phyloP scores from a whole-genome alignment of 345 rosid species.

The Eucalyptus rudis region DNA sequence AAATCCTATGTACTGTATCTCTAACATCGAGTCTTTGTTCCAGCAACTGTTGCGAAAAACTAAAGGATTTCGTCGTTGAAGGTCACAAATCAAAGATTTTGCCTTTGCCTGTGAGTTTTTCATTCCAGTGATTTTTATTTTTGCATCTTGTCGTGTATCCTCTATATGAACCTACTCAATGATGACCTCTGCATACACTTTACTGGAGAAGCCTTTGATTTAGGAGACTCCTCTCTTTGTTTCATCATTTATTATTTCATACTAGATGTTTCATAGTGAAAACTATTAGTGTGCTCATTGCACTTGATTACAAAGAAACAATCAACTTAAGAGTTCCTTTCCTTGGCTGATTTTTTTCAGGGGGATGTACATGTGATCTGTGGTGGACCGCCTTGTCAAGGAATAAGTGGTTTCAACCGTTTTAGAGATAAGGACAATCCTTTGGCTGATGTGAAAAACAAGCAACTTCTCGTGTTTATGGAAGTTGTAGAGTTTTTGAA shows the following conservation, averaged over 20 bases:
- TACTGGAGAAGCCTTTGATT: not conserved
- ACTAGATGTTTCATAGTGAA: not conserved
- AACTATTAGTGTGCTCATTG: not conserved
- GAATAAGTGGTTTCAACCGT: conserved; percentile 69
- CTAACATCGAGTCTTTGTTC: not conserved
- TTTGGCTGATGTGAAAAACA: conserved; percentile 46
- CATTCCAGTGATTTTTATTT: not conserved
- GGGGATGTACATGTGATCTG: conserved; percentile 65
- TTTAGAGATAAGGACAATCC: conserved; percentile 40
- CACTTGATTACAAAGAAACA: not conserved
- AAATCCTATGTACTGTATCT: not conserved
- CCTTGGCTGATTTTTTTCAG: conserved; percentile 3
- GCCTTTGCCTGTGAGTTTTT: conserved; percentile 48
- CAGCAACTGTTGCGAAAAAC: conserved; percentile 29
- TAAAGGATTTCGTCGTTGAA: conserved; percentile 32
- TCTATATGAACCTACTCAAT: not conserved
- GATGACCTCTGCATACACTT: not conserved
- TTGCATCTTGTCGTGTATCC: not conserved
- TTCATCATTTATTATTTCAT: not conserved
- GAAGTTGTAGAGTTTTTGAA: conserved; percentile 45
- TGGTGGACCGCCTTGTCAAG: conserved; percentile 92
- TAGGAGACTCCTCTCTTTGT: not conserved
- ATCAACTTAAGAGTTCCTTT: not conserved
- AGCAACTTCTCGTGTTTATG: conserved; percentile 54
- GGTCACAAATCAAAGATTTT: conserved; percentile 35